These are phyloP conservation scores for Cryptosporidium sp. DNA, from an alignment of 169 alveolate species.

Conservation along the genomic window DNA sequence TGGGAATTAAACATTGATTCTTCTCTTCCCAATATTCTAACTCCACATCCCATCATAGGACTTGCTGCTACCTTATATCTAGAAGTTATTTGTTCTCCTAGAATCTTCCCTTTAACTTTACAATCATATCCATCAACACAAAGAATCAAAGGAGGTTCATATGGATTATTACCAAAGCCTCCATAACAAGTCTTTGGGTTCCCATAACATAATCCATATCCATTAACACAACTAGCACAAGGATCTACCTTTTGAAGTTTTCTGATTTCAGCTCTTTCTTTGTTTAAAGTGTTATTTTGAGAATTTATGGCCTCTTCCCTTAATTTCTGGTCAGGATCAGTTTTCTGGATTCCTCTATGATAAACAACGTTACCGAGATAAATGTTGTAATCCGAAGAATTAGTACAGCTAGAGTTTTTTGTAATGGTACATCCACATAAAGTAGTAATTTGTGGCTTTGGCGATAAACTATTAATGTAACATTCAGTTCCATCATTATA, in stretches of 20 bases:
- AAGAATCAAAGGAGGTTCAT: slow-evolving; percentile 56
- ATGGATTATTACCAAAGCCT: slow-evolving; percentile 73
- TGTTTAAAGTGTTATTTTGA: background rate
- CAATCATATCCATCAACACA: slow-evolving; percentile 76
- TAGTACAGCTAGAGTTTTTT: background rate
- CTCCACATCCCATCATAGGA: slow-evolving; percentile 75
- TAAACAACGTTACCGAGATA: slow-evolving; percentile 20
- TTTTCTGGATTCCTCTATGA: slow-evolving; percentile 26
- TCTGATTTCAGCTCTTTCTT: slow-evolving; percentile 2
- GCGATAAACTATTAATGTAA: slow-evolving; percentile 17
- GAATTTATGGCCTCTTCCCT: background rate
- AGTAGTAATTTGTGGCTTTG: slow-evolving; percentile 27
- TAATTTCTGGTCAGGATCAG: background rate
- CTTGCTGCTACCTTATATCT: slow-evolving; percentile 73
- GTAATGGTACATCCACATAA: slow-evolving; percentile 47
- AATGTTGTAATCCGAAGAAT: slow-evolving; percentile 17
- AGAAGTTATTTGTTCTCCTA: slow-evolving; percentile 71
- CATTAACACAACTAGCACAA: slow-evolving; percentile 75
- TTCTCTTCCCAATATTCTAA: slow-evolving; percentile 43
- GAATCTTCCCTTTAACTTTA: slow-evolving; percentile 54
- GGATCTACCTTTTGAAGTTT: slow-evolving; percentile 57
- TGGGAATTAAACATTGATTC: slow-evolving; percentile 71
- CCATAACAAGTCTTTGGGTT: slow-evolving; percentile 74
- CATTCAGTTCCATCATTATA: slow-evolving; percentile 54
- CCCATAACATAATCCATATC: slow-evolving; percentile 72